These are phyloP conservation scores for Linnemannia elongata DNA, from an alignment of 192 early-diverging fungal genomes.

Conservation along the genomic window DNA sequence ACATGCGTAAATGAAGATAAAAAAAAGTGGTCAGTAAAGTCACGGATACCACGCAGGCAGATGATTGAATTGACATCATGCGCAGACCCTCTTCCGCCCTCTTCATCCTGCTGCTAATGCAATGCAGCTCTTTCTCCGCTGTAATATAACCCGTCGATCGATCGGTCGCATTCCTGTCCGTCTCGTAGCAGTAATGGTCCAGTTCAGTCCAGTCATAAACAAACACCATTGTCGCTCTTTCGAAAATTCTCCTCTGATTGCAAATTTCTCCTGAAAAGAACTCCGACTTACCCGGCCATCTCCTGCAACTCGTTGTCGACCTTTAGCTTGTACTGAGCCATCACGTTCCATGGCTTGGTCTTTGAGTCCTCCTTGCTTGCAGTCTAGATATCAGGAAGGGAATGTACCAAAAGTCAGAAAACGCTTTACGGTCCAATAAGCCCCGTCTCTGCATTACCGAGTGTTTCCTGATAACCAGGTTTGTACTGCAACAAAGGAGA, in stretches of 20 bases:
- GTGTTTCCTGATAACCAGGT: conserved; percentile 11
- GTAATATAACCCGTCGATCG: too few relatives aligned
- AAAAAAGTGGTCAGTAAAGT: neutral
- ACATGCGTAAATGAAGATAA: neutral
- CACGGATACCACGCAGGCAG: neutral
- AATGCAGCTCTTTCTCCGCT: too few relatives aligned
- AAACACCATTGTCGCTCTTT: neutral
- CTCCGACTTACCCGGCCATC: conserved; percentile 71
- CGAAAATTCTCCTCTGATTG: neutral
- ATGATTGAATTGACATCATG: neutral
- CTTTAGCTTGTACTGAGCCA: conserved; percentile 81
- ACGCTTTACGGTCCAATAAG: neutral
- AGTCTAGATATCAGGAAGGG: conserved; percentile 16
- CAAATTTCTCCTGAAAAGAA: neutral
- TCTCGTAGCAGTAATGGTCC: neutral
- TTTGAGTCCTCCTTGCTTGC: conserved; percentile 68
- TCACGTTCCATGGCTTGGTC: conserved; percentile 85
- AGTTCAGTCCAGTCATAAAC: neutral
- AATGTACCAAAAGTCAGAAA: neutral
- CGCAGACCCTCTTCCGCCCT: neutral
- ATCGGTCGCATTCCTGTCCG: neutral
- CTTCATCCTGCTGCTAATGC: neutral
- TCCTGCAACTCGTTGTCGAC: conserved; percentile 83
- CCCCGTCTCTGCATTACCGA: neutral
- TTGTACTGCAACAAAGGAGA: neutral